These are phyloP conservation scores for Fomitopsis schrenkii DNA, from an alignment of 1,284 basidiomycete genomes.

Conservation along the genomic window DNA sequence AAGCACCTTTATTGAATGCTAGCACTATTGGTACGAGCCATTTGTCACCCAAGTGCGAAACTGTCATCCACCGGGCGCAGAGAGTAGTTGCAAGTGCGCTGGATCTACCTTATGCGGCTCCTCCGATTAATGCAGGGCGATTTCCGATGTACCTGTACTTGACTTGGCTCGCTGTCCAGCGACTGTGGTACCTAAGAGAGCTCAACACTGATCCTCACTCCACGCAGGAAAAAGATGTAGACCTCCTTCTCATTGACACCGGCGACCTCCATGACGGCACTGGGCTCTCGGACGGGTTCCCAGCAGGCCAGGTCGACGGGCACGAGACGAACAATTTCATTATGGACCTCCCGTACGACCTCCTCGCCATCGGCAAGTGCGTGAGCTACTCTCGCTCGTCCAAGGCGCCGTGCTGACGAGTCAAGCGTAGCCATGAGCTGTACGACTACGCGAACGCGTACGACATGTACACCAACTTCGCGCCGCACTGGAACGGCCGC, in stretches of 20 bases:
- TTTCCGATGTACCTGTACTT: no score
- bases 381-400: conserved; percentile 17
- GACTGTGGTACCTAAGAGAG: no score
- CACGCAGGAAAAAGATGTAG: conserved; percentile 56
- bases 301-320: conserved; percentile 65
- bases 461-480: conserved; percentile 80
- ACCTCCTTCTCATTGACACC: conserved; percentile 68
- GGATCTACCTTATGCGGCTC: no score
- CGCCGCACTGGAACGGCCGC: conserved; percentile 65
- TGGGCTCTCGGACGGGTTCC: conserved; percentile 70
- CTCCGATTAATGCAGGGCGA: no score
- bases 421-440: conserved; percentile 64
- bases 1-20: no score
- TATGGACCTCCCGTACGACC: conserved; percentile 73
- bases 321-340: conserved; percentile 77
- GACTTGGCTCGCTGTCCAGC: no score
- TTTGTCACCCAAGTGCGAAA: no score
- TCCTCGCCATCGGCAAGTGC: conserved; percentile 83
- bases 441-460: conserved; percentile 76
- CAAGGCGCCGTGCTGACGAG: not conserved
- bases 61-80: no score
- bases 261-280: conserved; percentile 84
- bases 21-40: no score
- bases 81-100: no score
- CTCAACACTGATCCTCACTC: no score